Percentiles rank a stretch among this genome's conserved stretches.
Conservation (phyloP, 179 eudicot species). For the Heliamphora pulchella region DNA sequence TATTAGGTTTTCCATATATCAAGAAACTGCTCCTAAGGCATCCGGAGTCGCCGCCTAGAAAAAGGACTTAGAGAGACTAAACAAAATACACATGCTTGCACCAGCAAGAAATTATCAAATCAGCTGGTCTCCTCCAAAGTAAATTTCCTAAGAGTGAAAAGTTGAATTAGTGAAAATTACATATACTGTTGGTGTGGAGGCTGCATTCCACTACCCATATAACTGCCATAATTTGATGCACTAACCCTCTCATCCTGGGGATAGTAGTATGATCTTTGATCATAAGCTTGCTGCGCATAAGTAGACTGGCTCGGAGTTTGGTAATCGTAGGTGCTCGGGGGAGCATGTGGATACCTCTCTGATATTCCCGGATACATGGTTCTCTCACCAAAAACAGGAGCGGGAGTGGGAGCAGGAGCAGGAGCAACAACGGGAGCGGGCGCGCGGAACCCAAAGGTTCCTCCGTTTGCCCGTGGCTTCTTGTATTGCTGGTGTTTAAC, state of each 20-base stretch:
- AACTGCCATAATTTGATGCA: slow-evolving; percentile 23
- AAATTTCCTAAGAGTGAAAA: neutral
- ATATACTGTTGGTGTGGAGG: slow-evolving; percentile 32
- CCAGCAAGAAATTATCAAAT: slow-evolving; percentile 2
- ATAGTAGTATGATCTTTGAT: slow-evolving; percentile 33
- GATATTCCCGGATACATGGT: slow-evolving; percentile 15
- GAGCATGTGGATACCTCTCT: slow-evolving; percentile 28
- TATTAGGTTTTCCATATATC: neutral
- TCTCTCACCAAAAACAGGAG: slow-evolving; percentile 21
- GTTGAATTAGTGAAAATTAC: slow-evolving; percentile 12
- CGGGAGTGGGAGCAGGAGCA: slow-evolving; percentile 23
- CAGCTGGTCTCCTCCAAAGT: neutral
- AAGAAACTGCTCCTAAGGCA: neutral
- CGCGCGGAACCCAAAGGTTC: slow-evolving; percentile 22
- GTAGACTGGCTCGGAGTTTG: slow-evolving; percentile 28
- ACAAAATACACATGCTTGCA: neutral
- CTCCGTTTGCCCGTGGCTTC: slow-evolving; percentile 37
- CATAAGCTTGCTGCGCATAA: slow-evolving; percentile 30
- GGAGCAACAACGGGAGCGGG: slow-evolving; percentile 23
- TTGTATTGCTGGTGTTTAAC: slow-evolving; percentile 27
- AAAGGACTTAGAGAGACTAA: neutral
- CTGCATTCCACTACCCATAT: slow-evolving; percentile 27
- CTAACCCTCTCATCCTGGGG: slow-evolving; percentile 26
- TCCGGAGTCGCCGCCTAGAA: neutral
- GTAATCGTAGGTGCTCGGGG: slow-evolving; percentile 26